These are phyloP conservation scores for Talaromyces islandicus DNA, from an alignment of 2,329 filamentous ascomycete species.

Conservation along the genomic window DNA sequence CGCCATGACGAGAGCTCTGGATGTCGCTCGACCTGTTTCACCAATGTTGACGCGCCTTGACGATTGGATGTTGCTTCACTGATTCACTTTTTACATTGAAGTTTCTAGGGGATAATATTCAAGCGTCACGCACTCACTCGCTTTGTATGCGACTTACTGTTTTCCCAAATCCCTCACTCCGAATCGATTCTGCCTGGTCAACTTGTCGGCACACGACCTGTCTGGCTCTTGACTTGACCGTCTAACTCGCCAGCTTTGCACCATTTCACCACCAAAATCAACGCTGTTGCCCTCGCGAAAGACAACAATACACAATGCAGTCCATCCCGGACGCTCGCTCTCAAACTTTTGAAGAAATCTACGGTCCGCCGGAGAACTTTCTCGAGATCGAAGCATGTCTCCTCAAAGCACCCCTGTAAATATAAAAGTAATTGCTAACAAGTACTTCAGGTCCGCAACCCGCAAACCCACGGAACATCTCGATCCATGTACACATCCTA, in stretches of 20 bases:
- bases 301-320: conserved; percentile 45
- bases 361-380: conserved; percentile 97
- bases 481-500: conserved; percentile 98
- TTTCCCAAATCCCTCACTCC: background rate
- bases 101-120: background rate
- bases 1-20: background rate
- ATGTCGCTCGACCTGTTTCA: background rate
- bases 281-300: background rate
- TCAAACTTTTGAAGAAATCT: conserved; percentile 98
- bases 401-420: too few relatives aligned
- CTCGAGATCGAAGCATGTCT: conserved; percentile 81
- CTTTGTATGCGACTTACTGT: background rate
- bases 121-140: too few relatives aligned
- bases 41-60: background rate
- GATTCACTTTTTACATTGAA: too few relatives aligned
- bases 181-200: background rate
- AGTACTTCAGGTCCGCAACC: conserved; percentile 73
- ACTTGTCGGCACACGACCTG: background rate
- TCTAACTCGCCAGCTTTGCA: background rate
- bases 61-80: background rate
- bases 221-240: background rate
- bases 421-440: too few relatives aligned
- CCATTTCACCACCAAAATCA: background rate
- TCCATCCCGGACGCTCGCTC: conserved; percentile 64
- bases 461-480: conserved; percentile 88